These are phyloP conservation scores for Perkinsus olseni DNA, from an alignment of 169 alveolate species.

Conservation along the genomic window DNA sequence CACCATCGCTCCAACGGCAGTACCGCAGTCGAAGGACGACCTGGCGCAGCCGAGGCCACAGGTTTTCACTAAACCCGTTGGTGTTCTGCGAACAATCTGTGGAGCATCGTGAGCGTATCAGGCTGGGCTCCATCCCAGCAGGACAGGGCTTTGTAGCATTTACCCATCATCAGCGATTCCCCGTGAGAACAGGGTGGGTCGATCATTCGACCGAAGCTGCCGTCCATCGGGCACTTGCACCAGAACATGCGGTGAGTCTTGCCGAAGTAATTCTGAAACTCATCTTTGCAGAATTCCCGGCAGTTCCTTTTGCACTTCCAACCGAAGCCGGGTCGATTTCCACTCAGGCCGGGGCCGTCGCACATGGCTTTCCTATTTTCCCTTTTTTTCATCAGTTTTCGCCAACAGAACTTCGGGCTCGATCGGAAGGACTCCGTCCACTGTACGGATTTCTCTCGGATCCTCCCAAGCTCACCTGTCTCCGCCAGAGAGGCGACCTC, in stretches of 20 bases:
- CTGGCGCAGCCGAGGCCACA: not conserved
- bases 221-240: not conserved
- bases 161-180: not conserved
- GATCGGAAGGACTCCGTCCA: not conserved
- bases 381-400: not conserved
- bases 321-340: not conserved
- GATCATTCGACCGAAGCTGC: not conserved
- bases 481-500: not conserved
- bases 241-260: not conserved
- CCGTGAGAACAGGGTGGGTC: not conserved
- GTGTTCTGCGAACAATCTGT: not conserved
- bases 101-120: not conserved
- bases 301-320: not conserved
- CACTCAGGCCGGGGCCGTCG: not conserved
- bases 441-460: not conserved
- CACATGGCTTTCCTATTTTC: not conserved
- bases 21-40: not conserved
- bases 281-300: not conserved
- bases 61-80: not conserved
- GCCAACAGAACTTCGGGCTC: not conserved
- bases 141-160: not conserved
- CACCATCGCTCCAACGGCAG: not conserved
- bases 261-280: not conserved
- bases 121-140: not conserved
- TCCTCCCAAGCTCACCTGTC: not conserved